These are phyloP conservation scores for Lunasporangiospora selenospora DNA, from an alignment of 192 early-diverging fungal species.

Conservation along the genomic window DNA sequence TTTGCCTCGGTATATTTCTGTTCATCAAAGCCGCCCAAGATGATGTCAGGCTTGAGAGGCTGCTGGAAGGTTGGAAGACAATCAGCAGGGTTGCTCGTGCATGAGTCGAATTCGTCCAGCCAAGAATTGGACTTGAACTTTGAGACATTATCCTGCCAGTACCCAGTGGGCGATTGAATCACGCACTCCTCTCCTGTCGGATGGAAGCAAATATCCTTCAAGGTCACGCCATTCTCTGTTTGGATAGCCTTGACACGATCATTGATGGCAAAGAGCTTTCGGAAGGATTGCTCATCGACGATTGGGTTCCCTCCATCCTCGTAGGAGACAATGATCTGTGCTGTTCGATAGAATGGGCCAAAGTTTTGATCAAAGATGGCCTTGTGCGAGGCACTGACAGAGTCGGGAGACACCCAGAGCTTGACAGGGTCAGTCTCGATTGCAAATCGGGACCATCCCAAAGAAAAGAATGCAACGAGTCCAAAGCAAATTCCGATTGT, in stretches of 20 bases:
- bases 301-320: conserved; percentile 42
- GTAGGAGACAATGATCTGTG: conserved; percentile 62
- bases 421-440: conserved; percentile 64
- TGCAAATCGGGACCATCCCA: conserved; percentile 61
- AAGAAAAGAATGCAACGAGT: conserved; percentile 56
- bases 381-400: conserved; percentile 59
- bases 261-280: conserved; percentile 58
- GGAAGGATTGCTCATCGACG: conserved; percentile 49
- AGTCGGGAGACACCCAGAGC: conserved; percentile 67
- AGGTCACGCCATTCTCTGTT: conserved; percentile 36
- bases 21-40: conserved; percentile 59
- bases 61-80: conserved; percentile 70
- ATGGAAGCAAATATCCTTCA: conserved; percentile 65
- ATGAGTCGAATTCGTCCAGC: conserved; percentile 51
- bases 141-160: conserved; percentile 61
- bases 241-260: conserved; percentile 50
- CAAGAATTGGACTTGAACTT: conserved; percentile 53
- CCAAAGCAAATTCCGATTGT: conserved; percentile 51
- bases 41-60: conserved; percentile 65
- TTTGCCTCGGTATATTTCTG: conserved; percentile 51
- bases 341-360: conserved; percentile 71
- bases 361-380: conserved; percentile 67
- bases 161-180: conserved; percentile 69
- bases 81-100: conserved; percentile 51
- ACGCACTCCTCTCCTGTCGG: conserved; percentile 66